These are phyloP conservation scores for Plasmodium relictum DNA, from an alignment of 169 alveolate species.

Conservation along the genomic window DNA sequence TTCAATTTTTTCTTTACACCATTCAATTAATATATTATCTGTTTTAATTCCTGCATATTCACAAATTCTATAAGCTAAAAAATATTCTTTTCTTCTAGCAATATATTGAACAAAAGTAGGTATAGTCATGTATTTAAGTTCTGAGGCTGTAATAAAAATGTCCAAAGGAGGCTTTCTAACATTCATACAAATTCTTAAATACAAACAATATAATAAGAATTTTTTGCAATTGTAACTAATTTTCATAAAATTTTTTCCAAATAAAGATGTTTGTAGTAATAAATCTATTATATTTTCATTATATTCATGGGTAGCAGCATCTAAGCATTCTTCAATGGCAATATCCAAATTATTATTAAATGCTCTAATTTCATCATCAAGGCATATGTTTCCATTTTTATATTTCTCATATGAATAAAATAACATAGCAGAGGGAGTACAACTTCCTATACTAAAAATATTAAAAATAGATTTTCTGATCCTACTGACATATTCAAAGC, in stretches of 20 bases:
- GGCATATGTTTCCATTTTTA: slow-evolving; percentile 83
- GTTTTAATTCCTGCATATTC: slow-evolving; percentile 82
- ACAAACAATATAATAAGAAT: slow-evolving; percentile 29
- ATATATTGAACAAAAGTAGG: slow-evolving; percentile 62
- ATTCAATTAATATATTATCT: slow-evolving; percentile 78
- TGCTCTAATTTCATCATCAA: slow-evolving; percentile 86
- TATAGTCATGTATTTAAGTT: slow-evolving; percentile 71
- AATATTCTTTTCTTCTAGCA: slow-evolving; percentile 79
- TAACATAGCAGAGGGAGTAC: slow-evolving; percentile 88
- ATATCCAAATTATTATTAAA: slow-evolving; percentile 82
- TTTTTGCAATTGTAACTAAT: slow-evolving; percentile 48
- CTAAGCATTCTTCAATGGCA: slow-evolving; percentile 85
- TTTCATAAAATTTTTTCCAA: slow-evolving; percentile 79
- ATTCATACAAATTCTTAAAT: slow-evolving; percentile 72
- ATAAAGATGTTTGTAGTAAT: slow-evolving; percentile 79
- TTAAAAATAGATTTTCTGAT: slow-evolving; percentile 80
- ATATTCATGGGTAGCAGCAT: slow-evolving; percentile 85
- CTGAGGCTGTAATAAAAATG: slow-evolving; percentile 78
- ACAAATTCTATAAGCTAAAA: slow-evolving; percentile 85
- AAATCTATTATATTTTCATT: slow-evolving; percentile 77
- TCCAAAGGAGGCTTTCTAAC: slow-evolving; percentile 79
- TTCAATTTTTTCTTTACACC: slow-evolving; percentile 85
- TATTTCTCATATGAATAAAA: slow-evolving; percentile 85
- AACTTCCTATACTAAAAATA: slow-evolving; percentile 84
- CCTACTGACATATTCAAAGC: slow-evolving; percentile 80